Percentiles rank a stretch among this genome's conserved stretches.
Conservation (phyloP, 306 rosid species). For the Cicer pinnatifidum region DNA sequence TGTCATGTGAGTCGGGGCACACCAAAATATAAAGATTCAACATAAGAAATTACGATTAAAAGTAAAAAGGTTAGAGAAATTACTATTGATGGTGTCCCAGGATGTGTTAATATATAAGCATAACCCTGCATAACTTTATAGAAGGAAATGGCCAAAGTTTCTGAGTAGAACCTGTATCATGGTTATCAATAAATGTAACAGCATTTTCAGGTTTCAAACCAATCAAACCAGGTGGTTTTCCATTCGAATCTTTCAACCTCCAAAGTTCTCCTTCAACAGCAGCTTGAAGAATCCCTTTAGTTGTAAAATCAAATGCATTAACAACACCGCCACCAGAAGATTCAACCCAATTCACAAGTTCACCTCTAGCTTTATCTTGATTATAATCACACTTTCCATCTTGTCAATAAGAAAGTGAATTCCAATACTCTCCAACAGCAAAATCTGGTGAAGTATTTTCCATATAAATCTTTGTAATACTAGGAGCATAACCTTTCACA, state of each 20-base stretch:
- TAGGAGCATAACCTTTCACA: conserved; percentile 72
- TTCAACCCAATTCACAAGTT: conserved; percentile 51
- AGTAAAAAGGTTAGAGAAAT: conserved; percentile 18
- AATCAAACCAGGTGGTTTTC: conserved; percentile 73
- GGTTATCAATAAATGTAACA: conserved; percentile 79
- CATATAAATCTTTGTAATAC: conserved; percentile 60
- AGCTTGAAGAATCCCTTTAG: conserved; percentile 60
- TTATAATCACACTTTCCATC: conserved; percentile 50
- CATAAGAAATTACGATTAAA: too few relatives aligned
- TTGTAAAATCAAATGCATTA: conserved; percentile 59
- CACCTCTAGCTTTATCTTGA: conserved; percentile 52
- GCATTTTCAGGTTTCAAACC: conserved; percentile 75
- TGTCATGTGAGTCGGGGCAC: too few relatives aligned
- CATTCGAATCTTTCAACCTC: conserved; percentile 63
- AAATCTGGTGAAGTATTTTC: conserved; percentile 66
- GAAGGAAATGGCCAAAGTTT: conserved; percentile 64
- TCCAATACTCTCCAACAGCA: conserved; percentile 82
- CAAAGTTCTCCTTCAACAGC: conserved; percentile 66
- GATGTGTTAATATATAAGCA: conserved; percentile 85
- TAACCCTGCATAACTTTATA: conserved; percentile 76
- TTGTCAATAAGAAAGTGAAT: conserved; percentile 42
- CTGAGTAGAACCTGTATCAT: conserved; percentile 80
- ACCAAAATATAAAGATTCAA: too few relatives aligned
- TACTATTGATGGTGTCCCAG: conserved; percentile 78
- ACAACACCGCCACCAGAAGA: conserved; percentile 53